Percentiles rank a stretch among this genome's conserved stretches.
These are phyloP conservation scores for Meyerozyma carpophila DNA, from an alignment of 1,139 yeast species.

Conservation along the genomic window DNA sequence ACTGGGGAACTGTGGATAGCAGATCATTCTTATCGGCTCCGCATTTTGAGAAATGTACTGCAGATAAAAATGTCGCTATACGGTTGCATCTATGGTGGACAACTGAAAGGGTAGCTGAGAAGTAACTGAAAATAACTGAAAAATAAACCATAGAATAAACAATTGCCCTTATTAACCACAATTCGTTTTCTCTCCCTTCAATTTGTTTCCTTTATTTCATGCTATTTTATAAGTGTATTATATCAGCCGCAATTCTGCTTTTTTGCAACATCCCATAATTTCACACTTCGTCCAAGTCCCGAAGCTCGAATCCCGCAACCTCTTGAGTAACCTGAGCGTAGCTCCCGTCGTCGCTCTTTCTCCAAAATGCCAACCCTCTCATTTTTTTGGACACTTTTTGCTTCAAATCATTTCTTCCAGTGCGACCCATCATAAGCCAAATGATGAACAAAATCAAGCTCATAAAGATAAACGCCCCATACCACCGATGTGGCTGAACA, in stretches of 20 bases:
- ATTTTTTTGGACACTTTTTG: neutral
- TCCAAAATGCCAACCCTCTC: neutral
- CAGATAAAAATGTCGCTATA: neutral
- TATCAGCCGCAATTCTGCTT: neutral
- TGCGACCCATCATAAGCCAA: constrained; percentile 45
- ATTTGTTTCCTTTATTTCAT: neutral
- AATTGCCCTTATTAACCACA: too few relatives aligned
- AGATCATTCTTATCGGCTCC: neutral
- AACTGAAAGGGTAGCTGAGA: too few relatives aligned
- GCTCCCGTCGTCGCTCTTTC: neutral
- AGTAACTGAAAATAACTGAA: too few relatives aligned
- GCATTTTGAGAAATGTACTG: neutral
- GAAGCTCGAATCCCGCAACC: neutral
- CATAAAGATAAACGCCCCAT: constrained; percentile 49
- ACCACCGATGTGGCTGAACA: constrained; percentile 37
- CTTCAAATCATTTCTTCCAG: constrained; percentile 10
- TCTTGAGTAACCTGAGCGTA: neutral
- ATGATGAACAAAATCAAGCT: constrained; percentile 35
- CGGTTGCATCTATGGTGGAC: neutral
- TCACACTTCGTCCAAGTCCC: neutral
- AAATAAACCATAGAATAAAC: too few relatives aligned
- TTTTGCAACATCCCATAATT: neutral
- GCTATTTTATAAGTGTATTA: neutral
- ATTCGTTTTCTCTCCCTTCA: too few relatives aligned
- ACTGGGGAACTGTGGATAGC: neutral